phyloP scores from a whole-genome alignment of 1,284 basidiomycete genomes.

The Ceratobasidium theobromae region DNA sequence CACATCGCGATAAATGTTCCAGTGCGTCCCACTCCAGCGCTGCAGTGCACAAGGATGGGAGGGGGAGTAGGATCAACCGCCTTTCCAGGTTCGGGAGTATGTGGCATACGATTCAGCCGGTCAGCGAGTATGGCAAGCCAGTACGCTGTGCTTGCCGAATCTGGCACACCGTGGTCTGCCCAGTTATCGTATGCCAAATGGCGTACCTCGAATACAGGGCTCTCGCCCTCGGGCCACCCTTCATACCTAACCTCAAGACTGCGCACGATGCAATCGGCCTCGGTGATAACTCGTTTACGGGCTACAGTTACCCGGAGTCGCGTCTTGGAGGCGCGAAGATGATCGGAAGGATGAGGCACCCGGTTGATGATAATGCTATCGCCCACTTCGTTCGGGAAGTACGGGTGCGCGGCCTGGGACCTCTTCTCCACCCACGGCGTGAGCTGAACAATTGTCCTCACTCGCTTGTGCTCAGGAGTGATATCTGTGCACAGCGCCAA shows the following conservation, averaged over 20 bases:
- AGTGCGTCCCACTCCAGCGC: slow-evolving; percentile 49
- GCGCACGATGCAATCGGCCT: slow-evolving; percentile 55
- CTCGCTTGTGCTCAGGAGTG: slow-evolving; percentile 40
- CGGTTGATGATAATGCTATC: slow-evolving; percentile 55
- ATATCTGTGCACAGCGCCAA: slow-evolving; percentile 58
- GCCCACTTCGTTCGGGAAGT: slow-evolving; percentile 65
- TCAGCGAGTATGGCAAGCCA: slow-evolving; percentile 31
- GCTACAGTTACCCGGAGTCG: slow-evolving; percentile 47
- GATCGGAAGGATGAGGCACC: slow-evolving; percentile 45
- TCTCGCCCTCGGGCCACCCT: slow-evolving; percentile 31
- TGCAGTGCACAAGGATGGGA: slow-evolving; percentile 79
- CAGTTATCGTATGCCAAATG: slow-evolving; percentile 75
- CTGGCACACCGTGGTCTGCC: slow-evolving; percentile 81
- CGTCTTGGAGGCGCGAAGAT: slow-evolving; percentile 55
- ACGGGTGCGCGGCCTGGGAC: slow-evolving; percentile 68
- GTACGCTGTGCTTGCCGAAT: slow-evolving; percentile 42
- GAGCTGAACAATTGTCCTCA: slow-evolving; percentile 77
- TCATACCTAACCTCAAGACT: slow-evolving; percentile 49
- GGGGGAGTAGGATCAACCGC: slow-evolving; percentile 50
- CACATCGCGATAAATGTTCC: slow-evolving; percentile 59
- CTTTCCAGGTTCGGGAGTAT: slow-evolving; percentile 40
- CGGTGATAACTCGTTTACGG: slow-evolving; percentile 45
- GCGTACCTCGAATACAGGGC: slow-evolving; percentile 46
- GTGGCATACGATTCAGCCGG: slow-evolving; percentile 36
- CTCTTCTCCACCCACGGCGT: slow-evolving; percentile 67